Conservation (phyloP, 305 asterid species). For the Plantago coronopus region DNA sequence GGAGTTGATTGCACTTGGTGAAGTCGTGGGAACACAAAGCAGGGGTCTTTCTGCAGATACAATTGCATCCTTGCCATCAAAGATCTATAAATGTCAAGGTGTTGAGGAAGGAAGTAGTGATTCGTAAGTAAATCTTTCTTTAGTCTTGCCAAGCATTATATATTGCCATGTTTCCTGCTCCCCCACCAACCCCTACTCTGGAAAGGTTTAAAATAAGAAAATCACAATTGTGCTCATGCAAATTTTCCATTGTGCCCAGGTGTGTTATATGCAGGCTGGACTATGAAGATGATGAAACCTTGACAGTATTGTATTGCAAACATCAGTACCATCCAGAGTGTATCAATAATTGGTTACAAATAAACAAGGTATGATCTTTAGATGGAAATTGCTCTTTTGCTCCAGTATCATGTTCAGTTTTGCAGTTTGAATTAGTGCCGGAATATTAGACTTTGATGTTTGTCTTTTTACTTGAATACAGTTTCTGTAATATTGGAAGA, state of each 20-base stretch:
- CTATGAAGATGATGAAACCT: constrained; percentile 74
- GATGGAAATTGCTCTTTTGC: constrained; percentile 4
- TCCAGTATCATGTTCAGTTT: constrained; percentile 10
- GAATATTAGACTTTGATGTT: too few species aligned
- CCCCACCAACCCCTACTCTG: neutral
- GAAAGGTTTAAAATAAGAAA: neutral
- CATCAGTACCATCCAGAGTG: constrained; percentile 85
- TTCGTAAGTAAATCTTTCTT: constrained; percentile 57
- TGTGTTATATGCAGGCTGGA: constrained; percentile 91
- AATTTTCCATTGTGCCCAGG: constrained; percentile 36
- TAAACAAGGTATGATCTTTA: constrained; percentile 61
- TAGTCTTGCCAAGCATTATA: constrained; percentile 13
- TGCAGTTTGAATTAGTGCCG: neutral
- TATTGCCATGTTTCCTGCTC: neutral
- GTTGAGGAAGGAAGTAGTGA: constrained; percentile 54
- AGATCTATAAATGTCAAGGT: constrained; percentile 52
- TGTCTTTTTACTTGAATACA: too few species aligned
- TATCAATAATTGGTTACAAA: constrained; percentile 71
- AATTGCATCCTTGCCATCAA: constrained; percentile 71
- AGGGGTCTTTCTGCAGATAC: constrained; percentile 83
- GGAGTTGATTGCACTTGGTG: constrained; percentile 90
- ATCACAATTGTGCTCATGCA: constrained; percentile 9
- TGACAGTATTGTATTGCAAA: constrained; percentile 82
- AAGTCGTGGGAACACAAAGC: constrained; percentile 86
- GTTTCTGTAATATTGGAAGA: too few species aligned